phyloP scores from a whole-genome alignment of 768 basidiomycete species.

The Asterophora lycoperdoides region DNA sequence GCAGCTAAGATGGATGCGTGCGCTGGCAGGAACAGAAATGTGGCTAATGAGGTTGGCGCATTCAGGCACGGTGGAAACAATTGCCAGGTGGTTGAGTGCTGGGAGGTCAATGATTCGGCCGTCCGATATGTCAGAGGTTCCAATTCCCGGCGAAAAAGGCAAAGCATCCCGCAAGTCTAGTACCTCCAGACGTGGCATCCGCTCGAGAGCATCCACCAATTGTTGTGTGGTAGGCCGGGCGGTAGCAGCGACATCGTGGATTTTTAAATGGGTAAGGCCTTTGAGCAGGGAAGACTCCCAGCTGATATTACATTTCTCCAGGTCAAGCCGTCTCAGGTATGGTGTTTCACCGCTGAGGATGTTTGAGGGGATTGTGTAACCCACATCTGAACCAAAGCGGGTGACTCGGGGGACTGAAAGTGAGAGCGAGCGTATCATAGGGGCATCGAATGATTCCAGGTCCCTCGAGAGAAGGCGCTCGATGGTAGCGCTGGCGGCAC shows the following conservation, averaged over 20 bases:
- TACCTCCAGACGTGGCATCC: slow-evolving; percentile 29
- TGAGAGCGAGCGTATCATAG: slow-evolving; percentile 29
- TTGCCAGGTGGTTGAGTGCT: slow-evolving; percentile 18
- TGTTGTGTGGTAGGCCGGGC: slow-evolving; percentile 28
- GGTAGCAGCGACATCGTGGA: slow-evolving; percentile 24
- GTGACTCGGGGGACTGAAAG: slow-evolving; percentile 19
- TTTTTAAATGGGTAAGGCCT: slow-evolving; percentile 33
- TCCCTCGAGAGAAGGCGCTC: slow-evolving; percentile 23
- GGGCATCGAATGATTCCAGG: slow-evolving; percentile 22
- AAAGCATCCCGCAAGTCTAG: slow-evolving; percentile 34
- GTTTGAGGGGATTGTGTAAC: slow-evolving; percentile 20
- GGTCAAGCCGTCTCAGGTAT: slow-evolving; percentile 31
- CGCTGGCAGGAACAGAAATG: slow-evolving; percentile 17
- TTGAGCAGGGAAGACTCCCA: slow-evolving; percentile 33
- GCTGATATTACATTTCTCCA: slow-evolving; percentile 30
- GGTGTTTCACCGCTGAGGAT: slow-evolving; percentile 31
- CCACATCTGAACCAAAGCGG: slow-evolving; percentile 15
- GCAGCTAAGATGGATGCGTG: slow-evolving; percentile 18
- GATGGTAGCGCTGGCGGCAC: slow-evolving; percentile 20
- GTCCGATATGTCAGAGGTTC: slow-evolving; percentile 1
- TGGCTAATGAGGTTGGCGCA: slow-evolving; percentile 23
- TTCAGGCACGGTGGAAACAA: slow-evolving; percentile 20
- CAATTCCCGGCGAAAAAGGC: slow-evolving; percentile 21
- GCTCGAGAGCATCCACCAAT: slow-evolving; percentile 29
- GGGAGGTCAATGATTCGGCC: slow-evolving; percentile 19